Conservation (phyloP, 208 protist genomes). For the Trypanosoma cruzi region DNA sequence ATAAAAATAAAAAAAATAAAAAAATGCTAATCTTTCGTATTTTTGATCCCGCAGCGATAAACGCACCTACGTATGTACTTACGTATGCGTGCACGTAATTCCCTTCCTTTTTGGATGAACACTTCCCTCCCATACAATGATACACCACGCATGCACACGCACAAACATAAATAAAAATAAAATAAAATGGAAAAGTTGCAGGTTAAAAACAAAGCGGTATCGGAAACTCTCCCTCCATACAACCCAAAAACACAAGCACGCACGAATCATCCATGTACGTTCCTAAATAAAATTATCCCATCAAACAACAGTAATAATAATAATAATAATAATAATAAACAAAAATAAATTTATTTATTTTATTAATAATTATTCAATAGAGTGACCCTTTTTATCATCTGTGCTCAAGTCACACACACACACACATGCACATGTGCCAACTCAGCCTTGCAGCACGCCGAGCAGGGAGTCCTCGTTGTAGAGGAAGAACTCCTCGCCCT, state of each 20-base stretch:
- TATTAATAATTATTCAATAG: no score
- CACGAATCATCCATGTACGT: no score
- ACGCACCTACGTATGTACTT: background rate
- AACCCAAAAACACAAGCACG: no score
- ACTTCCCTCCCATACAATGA: no score
- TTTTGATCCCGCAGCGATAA: background rate
- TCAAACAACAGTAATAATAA: conserved; percentile 3
- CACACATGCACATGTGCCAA: no score
- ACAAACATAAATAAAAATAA: background rate
- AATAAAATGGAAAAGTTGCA: background rate
- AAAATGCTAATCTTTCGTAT: no score
- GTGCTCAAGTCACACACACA: conserved; percentile 1
- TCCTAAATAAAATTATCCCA: background rate
- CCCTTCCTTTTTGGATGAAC: no score
- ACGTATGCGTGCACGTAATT: background rate
- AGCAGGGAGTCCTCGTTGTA: conserved; percentile 90
- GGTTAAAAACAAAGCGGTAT: no score
- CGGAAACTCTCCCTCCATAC: no score
- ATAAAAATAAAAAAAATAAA: no score
- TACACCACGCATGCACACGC: background rate
- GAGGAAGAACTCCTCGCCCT: conserved; percentile 93
- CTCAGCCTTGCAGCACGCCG: conserved; percentile 67
- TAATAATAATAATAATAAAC: conserved; percentile 22
- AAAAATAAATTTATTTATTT: no score
- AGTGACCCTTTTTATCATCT: background rate